Conservation (phyloP, 2,329 filamentous ascomycete genomes). For the Stagonosporopsis cucurbitacearum region DNA sequence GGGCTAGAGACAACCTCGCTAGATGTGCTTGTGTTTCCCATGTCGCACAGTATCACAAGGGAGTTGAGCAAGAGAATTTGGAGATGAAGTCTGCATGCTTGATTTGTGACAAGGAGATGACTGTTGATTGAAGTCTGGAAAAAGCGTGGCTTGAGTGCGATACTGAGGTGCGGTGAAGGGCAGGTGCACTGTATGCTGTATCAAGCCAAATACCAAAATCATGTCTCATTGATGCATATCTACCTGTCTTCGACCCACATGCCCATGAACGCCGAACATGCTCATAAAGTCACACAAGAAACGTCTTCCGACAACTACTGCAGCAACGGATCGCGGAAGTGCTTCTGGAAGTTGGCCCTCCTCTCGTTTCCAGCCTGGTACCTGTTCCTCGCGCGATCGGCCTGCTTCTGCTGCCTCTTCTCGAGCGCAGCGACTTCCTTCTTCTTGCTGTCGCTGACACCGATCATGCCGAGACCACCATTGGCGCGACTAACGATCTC, state of each 20-base stretch:
- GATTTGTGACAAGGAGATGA: too few species aligned
- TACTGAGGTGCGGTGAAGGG: not conserved
- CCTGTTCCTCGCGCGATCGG: constrained; percentile 64
- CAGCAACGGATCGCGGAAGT: constrained; percentile 67
- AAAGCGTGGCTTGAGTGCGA: too few species aligned
- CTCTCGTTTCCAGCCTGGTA: constrained; percentile 74
- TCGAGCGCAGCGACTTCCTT: constrained; percentile 70
- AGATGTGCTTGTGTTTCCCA: too few species aligned
- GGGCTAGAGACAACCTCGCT: too few species aligned
- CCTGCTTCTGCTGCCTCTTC: constrained; percentile 70
- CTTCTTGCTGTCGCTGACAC: constrained; percentile 78
- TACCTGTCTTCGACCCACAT: constrained; percentile 4
- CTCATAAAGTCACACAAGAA: not conserved
- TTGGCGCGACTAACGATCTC: constrained; percentile 69
- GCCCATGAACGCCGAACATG: constrained; percentile 17
- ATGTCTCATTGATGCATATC: constrained; percentile 13
- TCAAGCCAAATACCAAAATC: not conserved
- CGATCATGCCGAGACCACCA: constrained; percentile 77
- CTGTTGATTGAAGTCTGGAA: too few species aligned
- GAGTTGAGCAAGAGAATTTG: too few species aligned
- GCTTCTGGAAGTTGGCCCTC: constrained; percentile 78
- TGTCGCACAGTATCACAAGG: too few species aligned
- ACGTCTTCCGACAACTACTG: constrained; percentile 48
- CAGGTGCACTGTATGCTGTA: not conserved
- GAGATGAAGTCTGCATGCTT: too few species aligned